Evolutionary conservation across 148 eudicot genomes (phyloP).

Genomic region (Hydrangea macrophylla): DNA sequence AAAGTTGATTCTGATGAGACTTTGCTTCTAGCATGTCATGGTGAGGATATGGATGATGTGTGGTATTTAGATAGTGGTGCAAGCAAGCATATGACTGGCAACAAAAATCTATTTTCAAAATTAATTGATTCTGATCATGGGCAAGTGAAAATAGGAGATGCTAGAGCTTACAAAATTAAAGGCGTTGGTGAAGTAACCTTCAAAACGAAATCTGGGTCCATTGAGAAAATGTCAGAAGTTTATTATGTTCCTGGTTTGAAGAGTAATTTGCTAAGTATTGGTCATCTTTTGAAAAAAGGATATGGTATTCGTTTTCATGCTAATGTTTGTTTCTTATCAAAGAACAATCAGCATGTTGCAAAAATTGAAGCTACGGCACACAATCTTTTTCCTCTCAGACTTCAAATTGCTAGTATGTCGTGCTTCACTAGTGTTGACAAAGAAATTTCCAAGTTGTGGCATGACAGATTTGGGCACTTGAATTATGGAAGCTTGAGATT

Average conservation of each 20-base stretch:
- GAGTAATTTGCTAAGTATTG: background rate
- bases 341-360: background rate
- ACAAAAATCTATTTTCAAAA: background rate
- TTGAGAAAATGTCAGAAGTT: background rate
- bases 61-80: too few species aligned
- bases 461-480: background rate
- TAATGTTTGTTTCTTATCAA: background rate
- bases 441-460: background rate
- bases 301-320: background rate
- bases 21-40: too few species aligned
- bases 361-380: background rate
- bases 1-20: too few species aligned
- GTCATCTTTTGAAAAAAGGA: background rate
- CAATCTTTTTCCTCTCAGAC: background rate
- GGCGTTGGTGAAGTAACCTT: background rate
- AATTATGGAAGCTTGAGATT: background rate
- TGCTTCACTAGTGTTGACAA: background rate
- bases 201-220: background rate
- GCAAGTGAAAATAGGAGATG: background rate
- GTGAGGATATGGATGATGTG: too few species aligned
- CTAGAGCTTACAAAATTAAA: background rate
- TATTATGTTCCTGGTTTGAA: background rate
- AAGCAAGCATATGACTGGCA: background rate
- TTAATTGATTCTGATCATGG: background rate
- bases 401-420: background rate